Conservation (phyloP, 108 stramenopile genomes). For the Fistulifera solaris region DNA sequence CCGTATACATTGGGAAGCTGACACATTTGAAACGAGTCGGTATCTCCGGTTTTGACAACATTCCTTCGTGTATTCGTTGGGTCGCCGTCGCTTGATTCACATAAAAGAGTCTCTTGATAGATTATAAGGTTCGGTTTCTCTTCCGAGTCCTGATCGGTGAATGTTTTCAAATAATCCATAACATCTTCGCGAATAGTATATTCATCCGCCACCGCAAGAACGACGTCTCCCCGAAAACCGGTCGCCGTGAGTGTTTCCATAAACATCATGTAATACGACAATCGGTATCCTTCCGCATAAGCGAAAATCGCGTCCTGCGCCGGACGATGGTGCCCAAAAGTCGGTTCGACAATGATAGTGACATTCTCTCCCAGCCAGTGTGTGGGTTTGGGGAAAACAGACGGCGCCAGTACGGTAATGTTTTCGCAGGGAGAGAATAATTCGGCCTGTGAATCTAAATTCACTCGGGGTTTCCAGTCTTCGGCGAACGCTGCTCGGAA, state of each 20-base stretch:
- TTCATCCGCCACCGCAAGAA: slow-evolving; percentile 48
- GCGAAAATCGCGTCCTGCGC: slow-evolving; percentile 46
- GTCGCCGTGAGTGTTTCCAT: slow-evolving; percentile 53
- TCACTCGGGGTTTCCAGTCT: no score
- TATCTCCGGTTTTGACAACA: slow-evolving; percentile 22
- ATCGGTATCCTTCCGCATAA: slow-evolving; percentile 63
- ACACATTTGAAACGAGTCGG: slow-evolving; percentile 50
- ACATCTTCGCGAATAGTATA: slow-evolving; percentile 35
- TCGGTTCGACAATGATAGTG: slow-evolving; percentile 24
- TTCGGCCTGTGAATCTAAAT: not conserved
- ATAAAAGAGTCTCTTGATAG: slow-evolving; percentile 51
- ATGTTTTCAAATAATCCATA: slow-evolving; percentile 51
- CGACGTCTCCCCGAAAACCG: slow-evolving; percentile 66
- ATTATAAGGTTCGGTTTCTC: slow-evolving; percentile 42
- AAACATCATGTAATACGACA: slow-evolving; percentile 58
- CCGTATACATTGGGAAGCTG: slow-evolving; percentile 44
- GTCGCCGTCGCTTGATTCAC: slow-evolving; percentile 22
- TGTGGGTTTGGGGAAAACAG: slow-evolving; percentile 32
- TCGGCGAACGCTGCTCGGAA: no score
- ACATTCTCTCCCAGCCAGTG: slow-evolving; percentile 9
- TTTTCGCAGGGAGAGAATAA: slow-evolving; percentile 12
- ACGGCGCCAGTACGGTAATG: slow-evolving; percentile 24
- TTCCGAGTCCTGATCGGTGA: not conserved
- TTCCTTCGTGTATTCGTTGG: slow-evolving; percentile 20
- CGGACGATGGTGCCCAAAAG: slow-evolving; percentile 44